These are phyloP conservation scores for Neocatenulostroma microsporum DNA, from an alignment of 2,329 filamentous ascomycete genomes.

Conservation along the genomic window DNA sequence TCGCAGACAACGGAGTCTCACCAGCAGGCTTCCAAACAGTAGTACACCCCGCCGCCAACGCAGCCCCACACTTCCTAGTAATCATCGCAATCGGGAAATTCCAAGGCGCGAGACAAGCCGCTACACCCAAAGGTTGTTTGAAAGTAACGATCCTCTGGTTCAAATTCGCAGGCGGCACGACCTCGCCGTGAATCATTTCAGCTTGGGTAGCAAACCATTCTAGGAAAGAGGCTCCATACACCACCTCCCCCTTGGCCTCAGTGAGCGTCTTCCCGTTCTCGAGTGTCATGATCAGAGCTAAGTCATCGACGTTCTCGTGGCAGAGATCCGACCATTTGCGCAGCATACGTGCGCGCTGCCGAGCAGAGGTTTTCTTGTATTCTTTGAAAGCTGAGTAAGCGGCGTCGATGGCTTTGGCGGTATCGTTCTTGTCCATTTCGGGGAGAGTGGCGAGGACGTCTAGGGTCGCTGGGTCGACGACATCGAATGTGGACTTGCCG, in stretches of 20 bases:
- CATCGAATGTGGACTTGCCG: conserved; percentile 16
- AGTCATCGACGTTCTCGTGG: conserved; percentile 73
- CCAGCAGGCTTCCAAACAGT: conserved; percentile 53
- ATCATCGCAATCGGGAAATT: conserved; percentile 58
- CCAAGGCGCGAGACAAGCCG: conserved; percentile 79
- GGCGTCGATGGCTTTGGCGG: conserved; percentile 12
- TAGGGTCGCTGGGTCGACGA: conserved; percentile 16
- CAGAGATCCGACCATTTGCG: conserved; percentile 23
- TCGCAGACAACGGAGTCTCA: conserved; percentile 74
- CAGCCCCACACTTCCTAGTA: conserved; percentile 24
- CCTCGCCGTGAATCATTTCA: conserved; percentile 17
- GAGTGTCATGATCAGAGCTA: conserved; percentile 76
- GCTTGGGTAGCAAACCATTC: conserved; percentile 64
- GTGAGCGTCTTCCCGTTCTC: conserved; percentile 86
- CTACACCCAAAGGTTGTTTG: conserved; percentile 58
- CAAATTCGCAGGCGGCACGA: conserved; percentile 13
- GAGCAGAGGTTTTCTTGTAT: conserved; percentile 17
- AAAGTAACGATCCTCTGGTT: conserved; percentile 17
- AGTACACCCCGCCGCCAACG: conserved; percentile 29
- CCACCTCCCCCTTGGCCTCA: conserved; percentile 73
- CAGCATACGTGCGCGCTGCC: conserved; percentile 18
- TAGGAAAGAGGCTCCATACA: conserved; percentile 35
- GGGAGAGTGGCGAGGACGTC: conserved; percentile 15
- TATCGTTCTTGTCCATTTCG: conserved; percentile 16
- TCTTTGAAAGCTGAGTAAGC: conserved; percentile 15